Conservation (phyloP, 2,329 filamentous ascomycete genomes). For the Fusarium lateritium region DNA sequence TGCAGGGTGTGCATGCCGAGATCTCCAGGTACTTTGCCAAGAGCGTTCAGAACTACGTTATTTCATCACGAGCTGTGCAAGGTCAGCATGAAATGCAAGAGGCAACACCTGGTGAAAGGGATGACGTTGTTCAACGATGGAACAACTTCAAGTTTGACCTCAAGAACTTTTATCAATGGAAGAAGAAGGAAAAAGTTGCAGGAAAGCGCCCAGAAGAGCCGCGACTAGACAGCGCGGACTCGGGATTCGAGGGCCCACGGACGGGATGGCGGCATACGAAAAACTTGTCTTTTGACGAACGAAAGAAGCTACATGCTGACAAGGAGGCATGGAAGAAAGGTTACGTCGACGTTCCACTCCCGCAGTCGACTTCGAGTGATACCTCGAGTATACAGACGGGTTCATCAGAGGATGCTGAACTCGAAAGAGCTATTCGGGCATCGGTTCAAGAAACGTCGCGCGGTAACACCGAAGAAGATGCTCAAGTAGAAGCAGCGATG, state of each 20-base stretch:
- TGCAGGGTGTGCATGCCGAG: slow-evolving; percentile 86
- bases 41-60: slow-evolving; percentile 83
- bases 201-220: slow-evolving; percentile 50
- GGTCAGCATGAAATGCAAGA: slow-evolving; percentile 76
- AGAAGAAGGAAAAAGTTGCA: slow-evolving; percentile 61
- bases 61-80: slow-evolving; percentile 81
- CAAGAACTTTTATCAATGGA: slow-evolving; percentile 70
- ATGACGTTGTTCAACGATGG: slow-evolving; percentile 77
- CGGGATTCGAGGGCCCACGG: slow-evolving; percentile 51
- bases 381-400: slow-evolving; percentile 26
- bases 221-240: slow-evolving; percentile 28
- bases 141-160: slow-evolving; percentile 72
- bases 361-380: slow-evolving; percentile 27
- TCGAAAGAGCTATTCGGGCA: slow-evolving; percentile 79
- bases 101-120: slow-evolving; percentile 70
- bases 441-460: slow-evolving; percentile 79
- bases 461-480: slow-evolving; percentile 79
- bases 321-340: slow-evolving; percentile 60
- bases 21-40: slow-evolving; percentile 78
- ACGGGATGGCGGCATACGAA: slow-evolving; percentile 66
- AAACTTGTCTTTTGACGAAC: slow-evolving; percentile 65
- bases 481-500: slow-evolving; percentile 79
- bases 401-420: slow-evolving; percentile 67
- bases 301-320: slow-evolving; percentile 64
- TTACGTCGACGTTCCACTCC: slow-evolving; percentile 37